Percentiles rank a stretch among this genome's conserved stretches.
phyloP scores from a whole-genome alignment of 208 protist species.

The Acanthamoeba culbertsoni region DNA sequence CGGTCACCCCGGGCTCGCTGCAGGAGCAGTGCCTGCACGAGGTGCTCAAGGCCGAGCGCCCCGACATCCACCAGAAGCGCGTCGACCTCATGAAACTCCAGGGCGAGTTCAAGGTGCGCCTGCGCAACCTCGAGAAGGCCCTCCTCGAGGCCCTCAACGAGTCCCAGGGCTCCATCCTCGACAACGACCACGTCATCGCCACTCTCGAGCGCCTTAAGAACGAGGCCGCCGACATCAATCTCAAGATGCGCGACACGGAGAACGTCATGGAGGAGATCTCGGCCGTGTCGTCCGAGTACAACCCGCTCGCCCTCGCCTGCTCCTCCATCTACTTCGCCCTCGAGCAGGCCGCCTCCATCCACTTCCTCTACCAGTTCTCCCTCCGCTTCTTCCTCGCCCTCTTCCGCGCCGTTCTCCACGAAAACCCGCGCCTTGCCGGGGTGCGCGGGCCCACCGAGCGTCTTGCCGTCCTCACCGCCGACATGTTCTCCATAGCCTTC shows the following conservation, averaged over 20 bases:
- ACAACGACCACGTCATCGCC: conserved; percentile 90
- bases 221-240: conserved; percentile 89
- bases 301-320: conserved; percentile 90
- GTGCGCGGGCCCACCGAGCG: conserved; percentile 68
- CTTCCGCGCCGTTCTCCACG: conserved; percentile 86
- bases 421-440: conserved; percentile 57
- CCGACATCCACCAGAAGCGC: conserved; percentile 94
- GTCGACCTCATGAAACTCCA: conserved; percentile 92
- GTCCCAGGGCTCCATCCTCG: conserved; percentile 92
- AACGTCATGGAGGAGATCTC: conserved; percentile 89
- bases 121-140: conserved; percentile 94
- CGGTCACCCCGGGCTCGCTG: conserved; percentile 95
- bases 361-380: conserved; percentile 96
- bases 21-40: conserved; percentile 94
- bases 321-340: conserved; percentile 95
- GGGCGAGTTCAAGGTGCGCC: conserved; percentile 92
- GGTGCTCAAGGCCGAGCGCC: conserved; percentile 88
- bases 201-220: conserved; percentile 94
- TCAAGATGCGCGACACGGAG: conserved; percentile 92
- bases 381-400: conserved; percentile 94
- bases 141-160: conserved; percentile 93
- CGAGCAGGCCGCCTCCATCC: conserved; percentile 91
- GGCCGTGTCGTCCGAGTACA: conserved; percentile 86
- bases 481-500: conserved; percentile 77
- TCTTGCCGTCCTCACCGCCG: conserved; percentile 67